Evolutionary conservation across 1,139 yeast species (phyloP).

Genomic region (Yarrowia galli): DNA sequence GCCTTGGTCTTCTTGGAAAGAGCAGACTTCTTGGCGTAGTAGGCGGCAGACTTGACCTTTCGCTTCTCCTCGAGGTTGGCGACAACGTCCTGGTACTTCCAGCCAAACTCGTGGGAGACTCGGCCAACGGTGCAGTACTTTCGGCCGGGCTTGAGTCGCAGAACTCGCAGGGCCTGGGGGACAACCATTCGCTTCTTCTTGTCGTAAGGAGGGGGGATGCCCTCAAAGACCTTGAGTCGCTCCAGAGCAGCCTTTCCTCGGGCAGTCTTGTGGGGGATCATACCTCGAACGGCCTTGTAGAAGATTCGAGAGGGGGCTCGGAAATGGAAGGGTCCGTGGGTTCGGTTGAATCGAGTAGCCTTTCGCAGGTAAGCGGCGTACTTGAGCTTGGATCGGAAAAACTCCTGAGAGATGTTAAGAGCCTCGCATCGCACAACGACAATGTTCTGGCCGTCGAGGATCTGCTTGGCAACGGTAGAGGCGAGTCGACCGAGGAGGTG

Average conservation of each 20-base stretch:
- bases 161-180: conserved; percentile 99
- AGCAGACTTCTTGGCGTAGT: conserved; percentile 98
- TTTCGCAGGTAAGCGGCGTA: conserved; percentile 99
- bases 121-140: conserved; percentile 99
- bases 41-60: conserved; percentile 98
- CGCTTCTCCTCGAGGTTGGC: conserved; percentile 99
- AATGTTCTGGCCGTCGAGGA: conserved; percentile 97
- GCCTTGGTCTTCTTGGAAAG: conserved; percentile 88
- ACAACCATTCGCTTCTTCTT: conserved; percentile 99
- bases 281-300: conserved; percentile 99
- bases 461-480: conserved; percentile 97
- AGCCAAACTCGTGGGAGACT: conserved; percentile 96
- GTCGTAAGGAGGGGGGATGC: conserved; percentile 99
- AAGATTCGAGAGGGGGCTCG: conserved; percentile 99
- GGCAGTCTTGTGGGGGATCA: conserved; percentile 99
- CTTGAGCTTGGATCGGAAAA: conserved; percentile 99
- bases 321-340: conserved; percentile 99
- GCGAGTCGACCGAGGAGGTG: conserved; percentile 99
- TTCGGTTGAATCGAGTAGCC: conserved; percentile 98
- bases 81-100: conserved; percentile 99
- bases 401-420: conserved; percentile 98
- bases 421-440: conserved; percentile 98
- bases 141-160: conserved; percentile 99
- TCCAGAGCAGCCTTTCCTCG: conserved; percentile 99
- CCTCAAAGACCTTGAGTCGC: conserved; percentile 99